Percentiles rank a stretch among this genome's conserved stretches.
phyloP scores from a whole-genome alignment of 2,329 filamentous ascomycete genomes.

The Drechslerella coelobrocha region DNA sequence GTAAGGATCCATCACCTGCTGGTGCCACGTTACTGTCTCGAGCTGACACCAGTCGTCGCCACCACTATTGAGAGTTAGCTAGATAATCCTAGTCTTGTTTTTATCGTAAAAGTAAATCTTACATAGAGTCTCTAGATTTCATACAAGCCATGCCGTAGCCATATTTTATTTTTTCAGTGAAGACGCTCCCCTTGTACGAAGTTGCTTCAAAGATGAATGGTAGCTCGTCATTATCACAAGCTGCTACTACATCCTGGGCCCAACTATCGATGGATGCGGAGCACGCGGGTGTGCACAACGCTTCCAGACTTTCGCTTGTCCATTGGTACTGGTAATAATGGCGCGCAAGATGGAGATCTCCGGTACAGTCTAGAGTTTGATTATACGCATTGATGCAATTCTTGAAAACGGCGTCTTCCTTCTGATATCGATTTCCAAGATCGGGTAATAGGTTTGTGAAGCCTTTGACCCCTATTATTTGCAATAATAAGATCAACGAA shows the following conservation, averaged over 20 bases:
- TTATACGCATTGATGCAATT: slow-evolving; percentile 16
- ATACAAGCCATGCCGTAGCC: slow-evolving; percentile 15
- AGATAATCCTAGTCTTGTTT: not conserved
- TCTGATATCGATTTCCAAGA: slow-evolving; percentile 1
- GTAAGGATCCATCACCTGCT: not conserved
- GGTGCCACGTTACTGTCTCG: not conserved
- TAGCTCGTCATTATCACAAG: slow-evolving; percentile 9
- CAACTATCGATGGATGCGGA: slow-evolving; percentile 3
- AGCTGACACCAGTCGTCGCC: slow-evolving; percentile 5
- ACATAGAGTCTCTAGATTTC: slow-evolving; percentile 8
- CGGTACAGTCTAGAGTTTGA: slow-evolving; percentile 9
- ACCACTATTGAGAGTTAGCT: not conserved
- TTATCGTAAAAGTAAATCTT: not conserved
- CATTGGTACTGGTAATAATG: slow-evolving; percentile 22
- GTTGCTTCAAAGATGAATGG: slow-evolving; percentile 13
- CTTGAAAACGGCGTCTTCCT: not conserved
- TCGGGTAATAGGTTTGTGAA: slow-evolving; percentile 8
- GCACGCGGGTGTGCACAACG: slow-evolving; percentile 15
- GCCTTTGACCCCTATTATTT: not conserved
- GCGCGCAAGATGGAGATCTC: slow-evolving; percentile 1
- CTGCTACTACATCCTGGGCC: not conserved
- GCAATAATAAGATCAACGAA: not conserved
- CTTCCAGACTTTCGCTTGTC: slow-evolving; percentile 4
- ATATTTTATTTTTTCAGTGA: slow-evolving; percentile 16
- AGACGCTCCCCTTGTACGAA: slow-evolving; percentile 20